Conservation (phyloP, 495 filamentous ascomycete species). For the Aspergillus sclerotioniger region DNA sequence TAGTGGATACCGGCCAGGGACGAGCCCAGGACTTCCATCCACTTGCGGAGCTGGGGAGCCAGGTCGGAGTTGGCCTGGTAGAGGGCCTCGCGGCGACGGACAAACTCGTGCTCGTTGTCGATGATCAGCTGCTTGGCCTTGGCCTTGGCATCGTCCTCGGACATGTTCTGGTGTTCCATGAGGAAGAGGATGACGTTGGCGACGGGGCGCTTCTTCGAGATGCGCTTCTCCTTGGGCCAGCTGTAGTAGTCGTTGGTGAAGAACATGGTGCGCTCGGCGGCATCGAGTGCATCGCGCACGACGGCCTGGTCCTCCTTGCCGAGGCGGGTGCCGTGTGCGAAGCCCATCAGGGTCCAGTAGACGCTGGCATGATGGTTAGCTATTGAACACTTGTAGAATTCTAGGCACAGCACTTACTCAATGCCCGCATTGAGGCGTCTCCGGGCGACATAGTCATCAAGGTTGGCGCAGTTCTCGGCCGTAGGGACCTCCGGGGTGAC, state of each 20-base stretch:
- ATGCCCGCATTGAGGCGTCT: slow-evolving; percentile 13
- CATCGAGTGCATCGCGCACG: slow-evolving; percentile 11
- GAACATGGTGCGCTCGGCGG: slow-evolving; percentile 19
- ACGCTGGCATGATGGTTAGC: too few species aligned
- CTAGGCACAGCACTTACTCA: slow-evolving; percentile 15
- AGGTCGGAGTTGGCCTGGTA: slow-evolving; percentile 14
- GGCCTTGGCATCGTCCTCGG: slow-evolving; percentile 12
- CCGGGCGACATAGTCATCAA: slow-evolving; percentile 15
- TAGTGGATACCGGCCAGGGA: slow-evolving; percentile 16
- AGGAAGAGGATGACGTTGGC: slow-evolving; percentile 17
- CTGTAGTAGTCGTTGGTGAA: slow-evolving; percentile 21
- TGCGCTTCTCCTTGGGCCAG: slow-evolving; percentile 14
- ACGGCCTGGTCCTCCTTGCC: slow-evolving; percentile 17
- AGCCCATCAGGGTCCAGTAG: slow-evolving; percentile 16
- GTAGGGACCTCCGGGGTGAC: slow-evolving; percentile 11
- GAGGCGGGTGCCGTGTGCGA: slow-evolving; percentile 14
- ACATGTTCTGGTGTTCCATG: slow-evolving; percentile 16
- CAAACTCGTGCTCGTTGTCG: slow-evolving; percentile 12
- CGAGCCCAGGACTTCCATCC: slow-evolving; percentile 16
- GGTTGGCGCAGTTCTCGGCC: slow-evolving; percentile 13
- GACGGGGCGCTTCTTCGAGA: slow-evolving; percentile 10
- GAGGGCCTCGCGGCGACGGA: slow-evolving; percentile 12
- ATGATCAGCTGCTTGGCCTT: slow-evolving; percentile 15
- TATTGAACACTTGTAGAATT: too few species aligned
- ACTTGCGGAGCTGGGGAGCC: slow-evolving; percentile 13